These are phyloP conservation scores for Pythium apleroticum DNA, from an alignment of 352 stramenopile species.

Conservation along the genomic window DNA sequence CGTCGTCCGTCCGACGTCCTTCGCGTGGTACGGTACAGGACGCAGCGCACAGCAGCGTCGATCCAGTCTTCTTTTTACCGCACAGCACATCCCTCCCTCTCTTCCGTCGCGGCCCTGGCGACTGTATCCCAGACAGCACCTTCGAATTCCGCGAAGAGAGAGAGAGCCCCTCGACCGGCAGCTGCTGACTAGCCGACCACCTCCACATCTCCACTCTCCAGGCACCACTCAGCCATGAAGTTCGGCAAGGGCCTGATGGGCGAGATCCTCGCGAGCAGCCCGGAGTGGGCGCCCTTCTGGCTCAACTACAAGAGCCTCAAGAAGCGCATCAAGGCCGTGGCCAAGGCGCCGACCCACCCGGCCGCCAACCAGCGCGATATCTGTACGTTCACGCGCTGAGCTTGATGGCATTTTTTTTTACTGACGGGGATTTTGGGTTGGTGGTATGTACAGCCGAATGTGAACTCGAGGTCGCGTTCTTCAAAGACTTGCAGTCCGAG, in stretches of 20 bases:
- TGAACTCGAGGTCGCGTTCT: conserved; percentile 76
- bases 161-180: background rate
- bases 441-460: conserved; percentile 45
- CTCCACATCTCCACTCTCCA: background rate
- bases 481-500: conserved; percentile 67
- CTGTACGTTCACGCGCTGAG: conserved; percentile 10
- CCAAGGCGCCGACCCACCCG: conserved; percentile 35
- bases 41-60: background rate
- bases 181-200: background rate
- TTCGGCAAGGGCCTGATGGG: conserved; percentile 76
- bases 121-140: background rate
- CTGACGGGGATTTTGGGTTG: conserved; percentile 1
- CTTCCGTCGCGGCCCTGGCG: background rate
- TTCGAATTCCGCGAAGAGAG: background rate
- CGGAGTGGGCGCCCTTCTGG: conserved; percentile 84
- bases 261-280: conserved; percentile 73
- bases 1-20: background rate
- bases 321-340: conserved; percentile 81
- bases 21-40: background rate
- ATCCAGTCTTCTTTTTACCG: conserved; percentile 1
- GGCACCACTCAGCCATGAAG: conserved; percentile 54
- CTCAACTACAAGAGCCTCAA: conserved; percentile 88
- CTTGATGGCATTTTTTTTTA: too few species aligned
- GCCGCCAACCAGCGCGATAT: conserved; percentile 39
- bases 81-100: background rate